Evolutionary conservation across 2,329 filamentous ascomycete genomes (phyloP).

Genomic region (Juglanconis sp.): DNA sequence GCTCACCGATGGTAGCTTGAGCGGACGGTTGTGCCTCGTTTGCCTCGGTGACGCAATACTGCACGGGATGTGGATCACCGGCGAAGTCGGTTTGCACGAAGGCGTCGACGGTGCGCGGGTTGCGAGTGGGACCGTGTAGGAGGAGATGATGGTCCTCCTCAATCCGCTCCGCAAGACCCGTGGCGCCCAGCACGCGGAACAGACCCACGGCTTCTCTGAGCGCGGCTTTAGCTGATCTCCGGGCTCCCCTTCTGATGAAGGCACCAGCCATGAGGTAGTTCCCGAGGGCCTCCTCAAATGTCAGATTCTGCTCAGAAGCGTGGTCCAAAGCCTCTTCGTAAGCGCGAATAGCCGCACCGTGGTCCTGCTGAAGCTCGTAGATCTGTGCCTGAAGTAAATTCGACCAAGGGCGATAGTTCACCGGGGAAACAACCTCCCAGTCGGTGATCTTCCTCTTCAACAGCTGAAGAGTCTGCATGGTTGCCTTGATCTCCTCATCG

Average conservation of each 20-base stretch:
- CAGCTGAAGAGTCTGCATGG: conserved; percentile 50
- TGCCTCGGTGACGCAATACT: conserved; percentile 45
- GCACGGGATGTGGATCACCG: conserved; percentile 50
- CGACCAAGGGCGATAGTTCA: conserved; percentile 72
- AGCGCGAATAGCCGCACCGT: conserved; percentile 55
- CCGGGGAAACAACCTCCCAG: conserved; percentile 60
- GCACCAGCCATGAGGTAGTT: conserved; percentile 73
- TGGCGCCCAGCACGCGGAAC: conserved; percentile 67
- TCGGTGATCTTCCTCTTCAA: conserved; percentile 61
- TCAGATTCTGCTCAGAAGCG: conserved; percentile 62
- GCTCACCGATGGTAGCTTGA: conserved; percentile 43
- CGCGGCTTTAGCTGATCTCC: conserved; percentile 66
- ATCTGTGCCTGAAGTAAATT: conserved; percentile 66
- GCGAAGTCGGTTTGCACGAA: conserved; percentile 70
- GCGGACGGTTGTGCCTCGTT: conserved; percentile 42
- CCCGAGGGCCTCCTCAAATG: conserved; percentile 69
- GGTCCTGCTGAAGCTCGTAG: conserved; percentile 57
- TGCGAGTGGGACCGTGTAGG: conserved; percentile 59
- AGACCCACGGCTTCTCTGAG: conserved; percentile 65
- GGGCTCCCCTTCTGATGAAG: conserved; percentile 62
- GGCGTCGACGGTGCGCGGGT: conserved; percentile 57
- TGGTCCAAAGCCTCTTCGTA: conserved; percentile 75
- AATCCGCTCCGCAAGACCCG: conserved; percentile 65
- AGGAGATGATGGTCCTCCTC: conserved; percentile 66
- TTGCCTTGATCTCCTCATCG: conserved; percentile 40